Base-by-base conservation (phyloP, 1,139 yeast genomes). In the Meyerozyma smithsonii region DNA sequence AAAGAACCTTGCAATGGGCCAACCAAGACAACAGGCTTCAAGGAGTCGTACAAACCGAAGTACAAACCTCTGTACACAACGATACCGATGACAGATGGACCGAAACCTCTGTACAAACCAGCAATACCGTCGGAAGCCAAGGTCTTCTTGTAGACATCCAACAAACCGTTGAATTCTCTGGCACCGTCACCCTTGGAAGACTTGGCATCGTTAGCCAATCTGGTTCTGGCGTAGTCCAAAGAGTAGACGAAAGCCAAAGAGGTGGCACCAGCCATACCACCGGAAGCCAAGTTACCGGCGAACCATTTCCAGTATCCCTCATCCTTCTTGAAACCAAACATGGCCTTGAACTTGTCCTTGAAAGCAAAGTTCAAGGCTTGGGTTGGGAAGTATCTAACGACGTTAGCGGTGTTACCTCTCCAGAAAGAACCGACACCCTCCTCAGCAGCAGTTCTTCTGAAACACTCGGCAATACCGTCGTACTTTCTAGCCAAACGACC, bases 321-420 rank as follows among this genome's bases (percentile, higher is more conserved):
- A 39, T 69, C 72, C 77, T 80, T 80, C 74, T 79, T 77, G 77
- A 79, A 79, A 65, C 85, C 85, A 63, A 82, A 82, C 77, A 81
- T 66, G 59, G 77, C 77, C 79, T 82, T 82, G 75, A 82, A 80
- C 73, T 80, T 79, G 69, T 81, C 89, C 77, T 81, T 82, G 84
- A 82, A 82, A 62, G 89, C 89, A 64, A 82, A 82, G 82, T 82
- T 82, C 61, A 82, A 76, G 49, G 89, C 89, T 74, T 82, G 88
- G 56, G 88, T 82, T 62, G 89, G 88, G 86, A 82, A 82, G 77
- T 82, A 82, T 70, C 89, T 81, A 66, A 82, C 77, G 52, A 82
- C 89, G 73, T 82, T 82, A 51, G 89, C 89, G 47, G 88, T 79
- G 84, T 82, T 82, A 72, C 89, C 89, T 75, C 88, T 77, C 89